These are phyloP conservation scores for Apiospora aurea DNA, from an alignment of 2,329 filamentous ascomycete genomes.

Conservation along the genomic window DNA sequence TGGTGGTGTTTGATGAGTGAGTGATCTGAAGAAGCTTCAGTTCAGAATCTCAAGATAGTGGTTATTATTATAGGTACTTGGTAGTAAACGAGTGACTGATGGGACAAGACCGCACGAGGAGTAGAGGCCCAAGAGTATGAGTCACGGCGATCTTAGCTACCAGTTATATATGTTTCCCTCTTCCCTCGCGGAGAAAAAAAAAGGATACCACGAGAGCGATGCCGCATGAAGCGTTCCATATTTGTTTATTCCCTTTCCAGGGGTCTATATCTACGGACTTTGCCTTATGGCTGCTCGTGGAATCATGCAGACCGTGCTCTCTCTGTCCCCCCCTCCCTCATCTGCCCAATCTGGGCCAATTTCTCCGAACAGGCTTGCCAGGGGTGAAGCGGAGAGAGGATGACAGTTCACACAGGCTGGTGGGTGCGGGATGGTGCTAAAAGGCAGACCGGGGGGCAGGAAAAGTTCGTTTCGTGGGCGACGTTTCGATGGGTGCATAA, in stretches of 20 bases:
- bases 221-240: conserved; percentile 1
- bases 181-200: not conserved
- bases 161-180: conserved; percentile 11
- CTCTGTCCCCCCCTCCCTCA: not conserved
- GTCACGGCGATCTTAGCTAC: conserved; percentile 7
- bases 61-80: not conserved
- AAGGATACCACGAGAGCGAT: not conserved
- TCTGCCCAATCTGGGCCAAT: not conserved
- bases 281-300: conserved; percentile 2
- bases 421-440: not conserved
- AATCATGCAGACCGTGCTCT: conserved; percentile 20
- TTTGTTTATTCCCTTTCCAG: conserved; percentile 9
- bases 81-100: conserved; percentile 17
- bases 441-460: not conserved
- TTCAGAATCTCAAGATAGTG: not conserved
- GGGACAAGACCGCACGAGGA: conserved; percentile 17
- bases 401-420: not conserved
- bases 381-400: not conserved
- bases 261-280: not conserved
- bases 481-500: conserved; percentile 14
- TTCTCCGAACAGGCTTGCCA: not conserved
- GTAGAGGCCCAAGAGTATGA: not conserved
- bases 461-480: conserved; percentile 5
- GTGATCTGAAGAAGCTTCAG: not conserved
- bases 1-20: not conserved